Percentiles rank a stretch among this genome's conserved stretches.
These are phyloP conservation scores for Plantago elongata DNA, from an alignment of 257 asterid species.

Conservation along the genomic window DNA sequence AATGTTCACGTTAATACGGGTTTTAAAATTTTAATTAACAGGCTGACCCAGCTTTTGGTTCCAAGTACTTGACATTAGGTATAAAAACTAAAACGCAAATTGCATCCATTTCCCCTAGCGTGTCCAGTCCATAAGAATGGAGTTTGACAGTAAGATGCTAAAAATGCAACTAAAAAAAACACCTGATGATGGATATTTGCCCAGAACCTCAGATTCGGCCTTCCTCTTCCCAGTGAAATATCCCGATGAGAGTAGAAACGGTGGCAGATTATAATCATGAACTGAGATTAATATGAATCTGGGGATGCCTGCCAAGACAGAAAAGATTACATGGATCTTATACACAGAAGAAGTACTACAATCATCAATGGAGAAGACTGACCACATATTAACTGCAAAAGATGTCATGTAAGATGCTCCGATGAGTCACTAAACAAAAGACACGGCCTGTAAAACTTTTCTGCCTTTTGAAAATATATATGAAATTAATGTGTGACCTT, in stretches of 20 bases:
- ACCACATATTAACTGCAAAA: background rate
- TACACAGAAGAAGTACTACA: background rate
- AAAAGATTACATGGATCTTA: constrained; percentile 1
- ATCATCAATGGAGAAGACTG: constrained; percentile 2
- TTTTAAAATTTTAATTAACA: too few relatives aligned
- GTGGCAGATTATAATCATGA: constrained; percentile 91
- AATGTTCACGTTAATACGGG: too few relatives aligned
- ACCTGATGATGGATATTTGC: constrained; percentile 88
- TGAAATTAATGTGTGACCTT: background rate
- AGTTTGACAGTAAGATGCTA: background rate
- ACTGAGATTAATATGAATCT: constrained; percentile 92
- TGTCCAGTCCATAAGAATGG: background rate
- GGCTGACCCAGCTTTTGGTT: background rate
- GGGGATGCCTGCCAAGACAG: constrained; percentile 58
- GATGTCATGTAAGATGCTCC: background rate
- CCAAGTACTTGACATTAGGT: background rate
- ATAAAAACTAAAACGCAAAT: background rate
- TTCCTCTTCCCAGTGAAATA: constrained; percentile 94
- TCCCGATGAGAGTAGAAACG: constrained; percentile 66
- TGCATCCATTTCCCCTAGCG: background rate
- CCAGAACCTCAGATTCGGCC: constrained; percentile 94
- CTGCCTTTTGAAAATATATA: background rate
- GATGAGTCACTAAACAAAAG: background rate
- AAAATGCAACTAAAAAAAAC: constrained; percentile 3
- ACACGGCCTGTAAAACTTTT: background rate